A percentile compares a stretch with the other conserved stretches of the same genome.
phyloP scores from a whole-genome alignment of 1,139 yeast genomes.

The Candida tunisiensis region DNA sequence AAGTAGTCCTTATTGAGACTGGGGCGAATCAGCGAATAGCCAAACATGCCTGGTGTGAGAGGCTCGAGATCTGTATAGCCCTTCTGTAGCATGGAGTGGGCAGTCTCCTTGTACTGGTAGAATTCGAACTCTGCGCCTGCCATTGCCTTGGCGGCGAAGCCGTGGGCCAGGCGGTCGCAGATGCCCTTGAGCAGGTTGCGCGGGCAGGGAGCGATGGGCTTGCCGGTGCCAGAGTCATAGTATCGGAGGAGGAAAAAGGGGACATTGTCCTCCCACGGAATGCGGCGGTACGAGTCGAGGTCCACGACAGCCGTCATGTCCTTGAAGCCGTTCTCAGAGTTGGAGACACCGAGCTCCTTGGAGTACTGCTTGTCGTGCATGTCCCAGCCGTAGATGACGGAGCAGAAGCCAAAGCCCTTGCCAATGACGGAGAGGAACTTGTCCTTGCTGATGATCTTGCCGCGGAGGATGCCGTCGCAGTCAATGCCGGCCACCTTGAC shows the following conservation, averaged over 20 bases:
- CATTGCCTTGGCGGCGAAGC: slow-evolving; percentile 9
- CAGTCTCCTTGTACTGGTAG: slow-evolving; percentile 17
- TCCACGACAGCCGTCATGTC: slow-evolving; percentile 18
- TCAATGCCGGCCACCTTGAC: slow-evolving; percentile 22
- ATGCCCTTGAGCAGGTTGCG: slow-evolving; percentile 13
- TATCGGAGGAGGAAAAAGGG: slow-evolving; percentile 18
- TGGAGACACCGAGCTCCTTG: slow-evolving; percentile 13
- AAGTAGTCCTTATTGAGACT: slow-evolving; percentile 16
- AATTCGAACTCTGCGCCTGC: slow-evolving; percentile 23
- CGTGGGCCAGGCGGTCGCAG: slow-evolving; percentile 4
- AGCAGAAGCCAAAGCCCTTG: slow-evolving; percentile 20
- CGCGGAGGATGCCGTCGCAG: slow-evolving; percentile 21
- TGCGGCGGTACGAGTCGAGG: slow-evolving; percentile 9
- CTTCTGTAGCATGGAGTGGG: slow-evolving; percentile 12
- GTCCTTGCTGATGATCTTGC: slow-evolving; percentile 17
- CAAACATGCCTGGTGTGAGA: slow-evolving; percentile 21
- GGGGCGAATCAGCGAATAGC: slow-evolving; percentile 20
- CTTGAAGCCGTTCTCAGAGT: slow-evolving; percentile 17
- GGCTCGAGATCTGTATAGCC: slow-evolving; percentile 13
- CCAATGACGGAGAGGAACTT: slow-evolving; percentile 15
- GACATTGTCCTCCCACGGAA: slow-evolving; percentile 18
- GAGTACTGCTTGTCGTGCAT: slow-evolving; percentile 19
- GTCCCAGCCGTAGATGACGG: slow-evolving; percentile 23
- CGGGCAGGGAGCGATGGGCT: slow-evolving; percentile 19
- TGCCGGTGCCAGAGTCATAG: slow-evolving; percentile 9